Evolutionary conservation across 345 rosid species (phyloP).

Genomic region (Streptanthus diversifolius): DNA sequence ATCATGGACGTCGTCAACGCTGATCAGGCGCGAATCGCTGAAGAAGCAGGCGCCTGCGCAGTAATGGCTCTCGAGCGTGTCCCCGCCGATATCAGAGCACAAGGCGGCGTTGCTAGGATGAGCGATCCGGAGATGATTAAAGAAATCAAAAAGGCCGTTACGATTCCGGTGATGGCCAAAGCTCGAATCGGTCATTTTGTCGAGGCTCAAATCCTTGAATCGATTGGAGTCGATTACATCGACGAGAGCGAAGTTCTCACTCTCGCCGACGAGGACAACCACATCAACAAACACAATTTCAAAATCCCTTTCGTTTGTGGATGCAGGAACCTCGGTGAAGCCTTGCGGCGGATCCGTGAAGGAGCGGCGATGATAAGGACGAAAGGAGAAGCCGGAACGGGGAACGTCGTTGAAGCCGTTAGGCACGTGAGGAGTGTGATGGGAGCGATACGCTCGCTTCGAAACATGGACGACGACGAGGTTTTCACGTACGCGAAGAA

Average conservation of each 20-base stretch:
- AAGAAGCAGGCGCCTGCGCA: slow-evolving; percentile 72
- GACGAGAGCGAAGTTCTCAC: slow-evolving; percentile 83
- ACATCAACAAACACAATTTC: slow-evolving; percentile 81
- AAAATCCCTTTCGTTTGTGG: slow-evolving; percentile 79
- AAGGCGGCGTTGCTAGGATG: slow-evolving; percentile 73
- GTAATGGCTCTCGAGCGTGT: slow-evolving; percentile 76
- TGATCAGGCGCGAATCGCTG: slow-evolving; percentile 64
- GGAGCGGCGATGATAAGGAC: slow-evolving; percentile 88
- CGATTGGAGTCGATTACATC: slow-evolving; percentile 68
- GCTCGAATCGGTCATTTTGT: slow-evolving; percentile 69
- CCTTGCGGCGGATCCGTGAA: slow-evolving; percentile 65
- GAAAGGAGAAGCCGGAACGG: slow-evolving; percentile 84
- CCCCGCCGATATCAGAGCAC: slow-evolving; percentile 62
- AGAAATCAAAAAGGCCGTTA: slow-evolving; percentile 56
- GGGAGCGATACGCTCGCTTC: slow-evolving; percentile 56
- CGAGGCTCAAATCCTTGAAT: slow-evolving; percentile 65
- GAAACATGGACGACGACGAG: slow-evolving; percentile 79
- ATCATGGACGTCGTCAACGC: slow-evolving; percentile 67
- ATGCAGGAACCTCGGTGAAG: slow-evolving; percentile 76
- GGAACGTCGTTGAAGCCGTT: slow-evolving; percentile 73
- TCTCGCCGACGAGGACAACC: slow-evolving; percentile 68
- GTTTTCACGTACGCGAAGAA: slow-evolving; percentile 66
- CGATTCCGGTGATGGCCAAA: slow-evolving; percentile 71
- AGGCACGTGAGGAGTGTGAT: slow-evolving; percentile 77
- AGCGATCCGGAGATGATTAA: slow-evolving; percentile 59